phyloP scores from a whole-genome alignment of 129 eudicot species.

The Escallonia herrerae region DNA sequence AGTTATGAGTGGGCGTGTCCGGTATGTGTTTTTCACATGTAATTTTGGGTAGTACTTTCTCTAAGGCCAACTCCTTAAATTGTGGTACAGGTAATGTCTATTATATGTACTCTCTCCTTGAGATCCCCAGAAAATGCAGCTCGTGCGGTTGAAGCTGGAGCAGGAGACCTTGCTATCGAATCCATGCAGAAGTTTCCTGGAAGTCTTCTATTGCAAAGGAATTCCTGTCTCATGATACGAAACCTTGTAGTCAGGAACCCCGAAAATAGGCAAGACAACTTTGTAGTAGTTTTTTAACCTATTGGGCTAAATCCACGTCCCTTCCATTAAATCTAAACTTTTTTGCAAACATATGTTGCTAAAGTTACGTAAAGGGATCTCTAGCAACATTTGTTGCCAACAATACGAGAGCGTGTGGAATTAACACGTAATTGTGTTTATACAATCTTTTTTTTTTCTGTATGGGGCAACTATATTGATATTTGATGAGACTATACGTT shows the following conservation, averaged over 20 bases:
- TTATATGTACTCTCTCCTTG: constrained; percentile 68
- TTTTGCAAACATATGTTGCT: too few species aligned
- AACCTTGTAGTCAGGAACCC: constrained; percentile 87
- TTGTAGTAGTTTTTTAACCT: background rate
- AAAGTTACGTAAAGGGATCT: too few species aligned
- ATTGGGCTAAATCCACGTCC: too few species aligned
- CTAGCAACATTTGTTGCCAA: too few species aligned
- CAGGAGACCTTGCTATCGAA: constrained; percentile 86
- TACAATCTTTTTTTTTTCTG: too few species aligned
- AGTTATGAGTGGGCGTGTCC: too few species aligned
- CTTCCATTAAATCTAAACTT: too few species aligned
- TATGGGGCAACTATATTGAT: too few species aligned
- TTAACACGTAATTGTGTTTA: too few species aligned
- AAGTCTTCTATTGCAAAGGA: constrained; percentile 62
- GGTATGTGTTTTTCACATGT: too few species aligned
- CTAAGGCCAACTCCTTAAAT: background rate
- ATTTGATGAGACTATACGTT: too few species aligned
- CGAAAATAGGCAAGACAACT: constrained; percentile 59
- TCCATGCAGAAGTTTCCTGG: constrained; percentile 77
- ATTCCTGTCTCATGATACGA: constrained; percentile 88
- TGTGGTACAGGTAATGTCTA: constrained; percentile 61
- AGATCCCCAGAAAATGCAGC: constrained; percentile 81
- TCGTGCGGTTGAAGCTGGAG: constrained; percentile 92
- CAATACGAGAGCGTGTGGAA: too few species aligned
- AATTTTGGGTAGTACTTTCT: background rate